Base-by-base conservation (phyloP, 169 alveolate genomes). In the Plasmodium yoelii region DNA sequence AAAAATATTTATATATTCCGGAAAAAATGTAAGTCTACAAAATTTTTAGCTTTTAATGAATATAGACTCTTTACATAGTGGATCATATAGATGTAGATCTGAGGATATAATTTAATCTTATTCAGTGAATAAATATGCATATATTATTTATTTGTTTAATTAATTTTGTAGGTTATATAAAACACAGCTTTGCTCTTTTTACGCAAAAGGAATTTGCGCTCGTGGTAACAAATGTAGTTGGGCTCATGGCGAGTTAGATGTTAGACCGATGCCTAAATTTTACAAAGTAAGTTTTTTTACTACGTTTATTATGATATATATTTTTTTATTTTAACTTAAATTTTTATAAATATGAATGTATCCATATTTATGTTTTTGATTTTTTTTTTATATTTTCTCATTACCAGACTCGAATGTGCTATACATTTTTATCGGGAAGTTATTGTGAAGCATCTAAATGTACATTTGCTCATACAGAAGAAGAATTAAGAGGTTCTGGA, bases 361-460 rank as follows among this genome's bases (percentile, higher is more conserved):
- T 18, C 44, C 67, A 57, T 57, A 8, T 57, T 57, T 57, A 5
- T 12, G 8, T 67, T 67, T 15, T 22, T 24, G 24, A n/a, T 46
- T 73, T 49, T n/a, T n/a, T 70, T 13, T 42, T 34, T 26, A 24
- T 10, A 4, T 53, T 15, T 39, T 28, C 22, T 53, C 42, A 2
- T 18, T 60, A 51, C 13, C 51, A 74, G 88, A 74, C 88, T n/a
- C 19, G 88, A 74, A 74, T 74, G 88, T 74, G 88, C 10, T 74
- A 74, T 13, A 74, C 88, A 13, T 74, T 74, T 44, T 42, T 74
- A 22, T 74, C 88, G 1, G 88, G 88, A 1, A 74, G 88, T 61
- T 74, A 74, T 46, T 74, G 88, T 53, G 88, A 74, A 61, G 88
- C 88, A 5, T 74, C 88, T 18, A 74, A 74, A 19, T 74, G 88